phyloP scores from a whole-genome alignment of 140 eudicot genomes.

The Erigeron philadelphicus region DNA sequence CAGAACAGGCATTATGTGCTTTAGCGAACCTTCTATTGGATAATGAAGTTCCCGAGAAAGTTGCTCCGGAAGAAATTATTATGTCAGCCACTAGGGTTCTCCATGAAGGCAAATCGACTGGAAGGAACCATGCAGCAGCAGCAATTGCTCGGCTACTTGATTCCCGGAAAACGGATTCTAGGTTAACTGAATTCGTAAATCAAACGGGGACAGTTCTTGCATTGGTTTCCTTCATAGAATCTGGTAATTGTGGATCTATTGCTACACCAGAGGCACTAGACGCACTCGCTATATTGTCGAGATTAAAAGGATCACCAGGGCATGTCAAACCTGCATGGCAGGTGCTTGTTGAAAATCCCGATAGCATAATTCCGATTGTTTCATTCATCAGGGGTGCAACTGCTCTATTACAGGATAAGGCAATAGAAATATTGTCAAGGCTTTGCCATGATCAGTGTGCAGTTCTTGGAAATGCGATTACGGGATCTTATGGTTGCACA shows the following conservation, averaged over 20 bases:
- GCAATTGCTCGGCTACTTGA: constrained; percentile 83
- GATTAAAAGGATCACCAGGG: constrained; percentile 50
- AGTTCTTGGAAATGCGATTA: constrained; percentile 64
- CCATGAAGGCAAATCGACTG: constrained; percentile 57
- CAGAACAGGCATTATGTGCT: constrained; percentile 87
- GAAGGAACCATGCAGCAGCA: constrained; percentile 88
- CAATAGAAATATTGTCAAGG: constrained; percentile 77
- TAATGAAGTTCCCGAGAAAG: constrained; percentile 63
- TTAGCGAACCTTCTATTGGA: constrained; percentile 77
- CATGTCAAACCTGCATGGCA: constrained; percentile 72
- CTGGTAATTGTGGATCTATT: constrained; percentile 43
- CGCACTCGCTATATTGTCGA: constrained; percentile 78
- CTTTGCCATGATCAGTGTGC: constrained; percentile 68
- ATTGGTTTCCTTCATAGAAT: constrained; percentile 74
- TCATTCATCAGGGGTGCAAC: constrained; percentile 66
- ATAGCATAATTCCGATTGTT: constrained; percentile 71
- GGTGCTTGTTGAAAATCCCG: constrained; percentile 73
- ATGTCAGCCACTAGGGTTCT: constrained; percentile 76
- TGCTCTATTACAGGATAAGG: constrained; percentile 69
- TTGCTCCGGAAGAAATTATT: constrained; percentile 66
- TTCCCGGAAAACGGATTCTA: constrained; percentile 53
- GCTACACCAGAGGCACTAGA: constrained; percentile 75
- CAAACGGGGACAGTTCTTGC: constrained; percentile 85
- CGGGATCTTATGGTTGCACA: constrained; percentile 57
- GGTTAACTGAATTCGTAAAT: constrained; percentile 64